A percentile compares a stretch with the other conserved stretches of the same genome.
Conservation (phyloP, 2,329 filamentous ascomycete species). For the Plenodomus biglobosus region DNA sequence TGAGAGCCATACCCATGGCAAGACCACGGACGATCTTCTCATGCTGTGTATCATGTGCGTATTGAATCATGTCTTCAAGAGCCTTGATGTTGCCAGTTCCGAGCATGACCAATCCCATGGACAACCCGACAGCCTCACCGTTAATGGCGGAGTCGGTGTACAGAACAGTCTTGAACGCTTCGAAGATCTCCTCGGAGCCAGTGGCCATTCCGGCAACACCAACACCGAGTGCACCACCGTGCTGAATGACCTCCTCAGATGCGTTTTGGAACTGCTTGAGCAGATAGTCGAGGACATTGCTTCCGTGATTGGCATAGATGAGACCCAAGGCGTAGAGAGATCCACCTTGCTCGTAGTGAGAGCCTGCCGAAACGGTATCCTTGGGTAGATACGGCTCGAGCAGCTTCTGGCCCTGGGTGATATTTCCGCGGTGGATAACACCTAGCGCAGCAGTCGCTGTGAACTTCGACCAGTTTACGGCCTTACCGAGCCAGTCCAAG, state of each 20-base stretch:
- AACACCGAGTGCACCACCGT: conserved; percentile 90
- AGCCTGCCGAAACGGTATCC: conserved; percentile 71
- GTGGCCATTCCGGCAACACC: conserved; percentile 98
- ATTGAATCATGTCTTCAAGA: conserved; percentile 94
- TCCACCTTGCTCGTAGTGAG: conserved; percentile 93
- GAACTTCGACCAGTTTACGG: conserved; percentile 99
- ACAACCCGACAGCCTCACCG: conserved; percentile 90
- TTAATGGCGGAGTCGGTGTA: conserved; percentile 95
- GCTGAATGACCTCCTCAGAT: conserved; percentile 90
- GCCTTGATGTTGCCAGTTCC: conserved; percentile 95
- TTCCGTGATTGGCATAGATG: conserved; percentile 96
- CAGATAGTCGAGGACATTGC: conserved; percentile 81
- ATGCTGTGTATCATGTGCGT: conserved; percentile 96
- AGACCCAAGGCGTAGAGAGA: conserved; percentile 93
- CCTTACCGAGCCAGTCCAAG: conserved; percentile 95
- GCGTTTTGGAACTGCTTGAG: conserved; percentile 73
- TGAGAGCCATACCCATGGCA: conserved; percentile 93
- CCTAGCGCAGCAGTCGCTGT: conserved; percentile 94
- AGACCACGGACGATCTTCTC: conserved; percentile 98
- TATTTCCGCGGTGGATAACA: conserved; percentile 94
- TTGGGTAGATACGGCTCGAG: conserved; percentile 92
- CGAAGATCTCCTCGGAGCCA: conserved; percentile 85
- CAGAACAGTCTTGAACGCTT: conserved; percentile 83
- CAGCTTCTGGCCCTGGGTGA: conserved; percentile 89
- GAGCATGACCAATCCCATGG: conserved; percentile 98